Base-by-base conservation (phyloP, 2,329 filamentous ascomycete species). In the Lasiodiplodia theobromae region DNA sequence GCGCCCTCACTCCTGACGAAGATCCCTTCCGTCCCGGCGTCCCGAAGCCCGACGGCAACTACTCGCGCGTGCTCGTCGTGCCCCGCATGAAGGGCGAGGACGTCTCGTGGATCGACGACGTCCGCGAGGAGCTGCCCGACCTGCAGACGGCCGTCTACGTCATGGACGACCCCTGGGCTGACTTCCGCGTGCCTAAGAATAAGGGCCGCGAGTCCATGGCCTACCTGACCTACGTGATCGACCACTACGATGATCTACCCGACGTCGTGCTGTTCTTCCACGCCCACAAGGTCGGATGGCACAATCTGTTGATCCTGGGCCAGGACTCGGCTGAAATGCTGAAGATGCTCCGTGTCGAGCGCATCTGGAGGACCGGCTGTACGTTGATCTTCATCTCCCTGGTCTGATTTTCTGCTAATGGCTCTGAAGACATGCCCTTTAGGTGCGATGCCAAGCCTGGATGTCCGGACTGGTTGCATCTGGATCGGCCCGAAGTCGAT, bases 141-240 rank as follows among this genome's bases (percentile, higher is more conserved):
- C 73, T 73, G 52, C 75, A 77, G 25, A 74, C 80, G 12, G 81
- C 83, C 12, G 75, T 87, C 14, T 88, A 88, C 71, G 81, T 85
- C 58, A 85, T 85, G 37, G 83, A 88, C 71, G 85, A 87, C 69
- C 81, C 82, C 2, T 53, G 62, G 51, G 82, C 86, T 7, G 77
- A 81, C 28, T 73, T 86, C 23, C 85, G 86, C 72, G 80, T 86
- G 0, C 85, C 86, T 6, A 83, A 82, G 73, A 88, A 89, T 71
- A 88, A 89, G 74, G 88, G 88, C 53, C 84, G 87, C 72, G 88
- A 90, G 76, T 86, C 86, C 28, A 89, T 89, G 83, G 81, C 78
- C 56, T 90, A 90, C 75, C 80, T 90, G 58, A 86, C 86, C 53
- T 89, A 87, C 76, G 85, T 90, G 70, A 87, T 90, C 74, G 86